Evolutionary conservation across 1,139 yeast species (phyloP).

Genomic region (Ogataea hybrid): DNA sequence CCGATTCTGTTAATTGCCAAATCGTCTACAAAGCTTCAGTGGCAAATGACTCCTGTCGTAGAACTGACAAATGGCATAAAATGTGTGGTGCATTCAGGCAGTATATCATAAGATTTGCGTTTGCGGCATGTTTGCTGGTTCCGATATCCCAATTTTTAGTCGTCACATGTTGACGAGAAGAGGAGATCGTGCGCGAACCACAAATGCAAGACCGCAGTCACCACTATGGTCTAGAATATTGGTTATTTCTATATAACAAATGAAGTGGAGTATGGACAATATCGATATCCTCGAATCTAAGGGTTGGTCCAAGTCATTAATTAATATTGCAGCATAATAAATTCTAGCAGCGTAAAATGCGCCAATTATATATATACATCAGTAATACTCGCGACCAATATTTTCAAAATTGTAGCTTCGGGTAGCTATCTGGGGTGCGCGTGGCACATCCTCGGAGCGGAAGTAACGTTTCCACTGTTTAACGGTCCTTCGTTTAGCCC

Average conservation of each 20-base stretch:
- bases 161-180: neutral
- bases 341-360: neutral
- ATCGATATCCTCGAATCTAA: no score
- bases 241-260: no score
- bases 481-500: conserved; percentile 42
- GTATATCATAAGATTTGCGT: neutral
- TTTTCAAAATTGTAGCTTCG: conserved; percentile 8
- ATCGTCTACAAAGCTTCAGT: no score
- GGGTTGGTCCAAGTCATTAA: neutral
- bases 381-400: conserved; percentile 17
- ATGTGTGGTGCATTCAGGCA: neutral
- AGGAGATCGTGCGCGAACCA: neutral
- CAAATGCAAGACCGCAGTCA: neutral
- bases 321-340: neutral
- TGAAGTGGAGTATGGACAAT: no score
- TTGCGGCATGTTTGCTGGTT: neutral
- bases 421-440: neutral
- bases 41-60: no score
- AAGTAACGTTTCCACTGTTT: conserved; percentile 29
- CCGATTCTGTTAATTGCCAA: no score
- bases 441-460: conserved; percentile 4
- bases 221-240: neutral
- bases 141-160: neutral
- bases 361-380: neutral
- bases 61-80: neutral